Evolutionary conservation across 805 yeast species (phyloP), one percentile per base, ranked within the genome.

Genomic region (Isabelozyma rhagii): DNA sequence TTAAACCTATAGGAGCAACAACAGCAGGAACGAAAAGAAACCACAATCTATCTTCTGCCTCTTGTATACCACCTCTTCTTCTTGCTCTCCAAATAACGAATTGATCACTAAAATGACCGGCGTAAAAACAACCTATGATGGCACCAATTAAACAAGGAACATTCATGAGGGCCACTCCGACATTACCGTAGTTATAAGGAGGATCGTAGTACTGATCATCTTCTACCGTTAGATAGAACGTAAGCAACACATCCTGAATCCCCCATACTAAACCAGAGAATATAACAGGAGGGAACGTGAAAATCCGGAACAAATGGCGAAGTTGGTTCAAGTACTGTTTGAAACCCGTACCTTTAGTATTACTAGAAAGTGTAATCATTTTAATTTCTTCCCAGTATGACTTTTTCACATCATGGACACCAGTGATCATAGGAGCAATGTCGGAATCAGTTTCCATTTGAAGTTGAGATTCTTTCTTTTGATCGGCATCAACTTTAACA

Each of bases 241-340:
- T 69, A 57, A 71, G 60, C 46, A 68, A 62, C 2, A 72, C 72
- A 49, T 68, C 70, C 54, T 70, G 75, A 47, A 70, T 58, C 8
- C 75, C 75, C 75, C 75, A 71, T 42, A 69, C 63, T 14, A 69
- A 48, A 25, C 75, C 75, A 4, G 75, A 69, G 49, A 59, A 68
- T 49, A 69, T 58, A 1, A 65, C 67, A 6, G 74, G 72, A 0
- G 75, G 74, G 51, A 68, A 68, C 25, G 65, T 55, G 47, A 71
- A 68, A 27, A 69, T 72, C 46, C 64, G 62, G 44, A 68, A 64
- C 46, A 65, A 60, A 51, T 66, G 48, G 7, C 49, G n/a, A 14
- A 79, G 59, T 31, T 76, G 58, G 50, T 56, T 60, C 40, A 72
- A 51, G 55, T 78, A 79, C 53, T 75, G 78, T 52, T 65, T 71